Percentiles rank a stretch among this genome's conserved stretches.
phyloP scores from a whole-genome alignment of 192 early-diverging fungal genomes.

The Dissophora globulifera region DNA sequence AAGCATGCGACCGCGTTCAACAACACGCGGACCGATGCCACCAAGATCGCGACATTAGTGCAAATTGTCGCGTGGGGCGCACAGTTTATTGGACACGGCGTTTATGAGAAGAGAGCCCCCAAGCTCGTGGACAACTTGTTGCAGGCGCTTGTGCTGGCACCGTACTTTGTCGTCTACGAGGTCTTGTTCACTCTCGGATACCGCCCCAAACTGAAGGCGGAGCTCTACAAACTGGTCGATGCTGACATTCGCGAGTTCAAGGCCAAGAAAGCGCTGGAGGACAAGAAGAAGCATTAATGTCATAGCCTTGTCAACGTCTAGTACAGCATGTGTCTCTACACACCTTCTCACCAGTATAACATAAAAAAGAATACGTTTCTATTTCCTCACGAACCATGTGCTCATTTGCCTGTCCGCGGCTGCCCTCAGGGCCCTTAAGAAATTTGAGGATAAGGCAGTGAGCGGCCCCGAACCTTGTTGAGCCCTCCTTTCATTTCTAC shows the following conservation, averaged over 20 bases:
- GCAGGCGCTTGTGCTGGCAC: constrained; percentile 88
- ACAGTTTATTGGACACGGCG: constrained; percentile 87
- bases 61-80: constrained; percentile 79
- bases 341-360: too few species aligned
- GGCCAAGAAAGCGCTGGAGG: constrained; percentile 22
- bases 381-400: too few species aligned
- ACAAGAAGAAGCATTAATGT: background rate
- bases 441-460: background rate
- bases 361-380: too few species aligned
- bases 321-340: too few species aligned
- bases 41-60: constrained; percentile 59
- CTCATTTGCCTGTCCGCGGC: too few species aligned
- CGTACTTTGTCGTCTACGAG: constrained; percentile 89
- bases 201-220: constrained; percentile 67
- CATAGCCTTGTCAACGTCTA: too few species aligned
- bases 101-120: constrained; percentile 83
- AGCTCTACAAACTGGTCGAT: constrained; percentile 65
- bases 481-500: constrained; percentile 39
- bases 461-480: background rate
- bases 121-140: constrained; percentile 84
- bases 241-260: constrained; percentile 59
- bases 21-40: constrained; percentile 50
- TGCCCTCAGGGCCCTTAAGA: background rate
- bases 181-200: constrained; percentile 81
- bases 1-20: constrained; percentile 70